Base-by-base conservation (phyloP, 2,329 filamentous ascomycete genomes). In the Venturia nashicola region DNA sequence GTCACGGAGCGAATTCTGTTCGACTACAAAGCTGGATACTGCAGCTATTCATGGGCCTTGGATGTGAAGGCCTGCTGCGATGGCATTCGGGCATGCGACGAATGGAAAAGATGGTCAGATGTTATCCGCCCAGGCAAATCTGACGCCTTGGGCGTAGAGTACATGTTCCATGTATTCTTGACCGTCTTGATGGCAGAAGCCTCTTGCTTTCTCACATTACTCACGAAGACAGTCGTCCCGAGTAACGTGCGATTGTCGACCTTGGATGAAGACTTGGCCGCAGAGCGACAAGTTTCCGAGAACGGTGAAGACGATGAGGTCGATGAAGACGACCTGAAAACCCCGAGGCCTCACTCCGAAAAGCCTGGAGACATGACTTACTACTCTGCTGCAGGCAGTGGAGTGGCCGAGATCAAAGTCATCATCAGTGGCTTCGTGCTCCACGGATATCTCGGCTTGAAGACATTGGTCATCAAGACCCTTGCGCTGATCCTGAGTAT, bases 371-470 rank as follows among this genome's bases (percentile, higher is more conserved):
- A 57, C 32, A 95, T 95, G 87, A 83, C 93, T 5, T 99, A 96
- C 75, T 99, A 97, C 74, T 92, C 94, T 8, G 94, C 93, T 65
- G 93, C 93, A 51, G 94, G 94, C 60, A 96, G 91, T 75, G 94
- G 94, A 69, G 94, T 99, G 14, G 94, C 94, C 7, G 94, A 99
- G 77, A 93, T 97, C 64, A 92, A 94, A 68, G 94, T 97, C 65
- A 97, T 97, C 65, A 83, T 97, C n/a, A 97, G 91, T 70, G 94
- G 94, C 6, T 99, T 97, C 71, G 93, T 99, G 64, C 79, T 99
- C 64, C 94, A 97, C 79, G 93, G 94, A 1, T 97, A 97, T 72
- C 82, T 99, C 8, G 94, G 94, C 69, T 75, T 96, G 46, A 89
- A 88, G 71, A 97, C 94, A 0, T 80, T 99, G 39, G 75, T 93